Evolutionary conservation across 1,284 basidiomycete species (phyloP), one percentile per base, ranked within the genome.

Genomic region (Afroboletus lepidellus): DNA sequence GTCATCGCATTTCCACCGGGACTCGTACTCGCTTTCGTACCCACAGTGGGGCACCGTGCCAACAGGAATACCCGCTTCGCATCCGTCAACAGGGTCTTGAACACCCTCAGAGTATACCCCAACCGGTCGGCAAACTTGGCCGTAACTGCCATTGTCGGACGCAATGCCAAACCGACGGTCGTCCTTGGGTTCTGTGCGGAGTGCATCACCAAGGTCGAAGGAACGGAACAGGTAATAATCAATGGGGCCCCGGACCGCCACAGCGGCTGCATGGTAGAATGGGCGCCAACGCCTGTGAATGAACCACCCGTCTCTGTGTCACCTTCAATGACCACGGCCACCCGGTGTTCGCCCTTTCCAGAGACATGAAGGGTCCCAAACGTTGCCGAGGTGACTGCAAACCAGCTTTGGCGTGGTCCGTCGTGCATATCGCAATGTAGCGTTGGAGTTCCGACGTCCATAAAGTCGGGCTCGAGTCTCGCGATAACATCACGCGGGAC

Each of bases 181-280:
- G 54, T 39, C 20, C 0, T 41, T 29, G 41, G 64, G 57, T 50
- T 57, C 23, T 1, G 43, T 11, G 37, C 33, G n/a, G 61, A 59
- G 13, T 55, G n/a, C 9, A 62, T 60, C 8, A 78, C 51, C 7
- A 62, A 58, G 54, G 56, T 63, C 0, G 74, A 62, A 3, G 73
- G 66, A 15, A 72, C 54, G 27, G 67, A 67, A 46, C 75, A 74
- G 2, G 69, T 72, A n/a, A 74, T 57, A 34, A 77, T 61, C 36
- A 78, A 49, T 1, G 69, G 53, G 2, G 76, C 47, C 65, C 67
- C 13, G 51, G 50, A 63, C 64, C 70, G 42, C 71, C 69, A 60
- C 8, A 34, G 44, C 0, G 59, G 53, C 16, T 24, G 41, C 9
- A 38, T 42, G 8, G 24, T 29, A 16, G 21, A 1, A 5, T 37